These are phyloP conservation scores for Scutellaria galericulata DNA, from an alignment of 257 asterid species.

Conservation along the genomic window DNA sequence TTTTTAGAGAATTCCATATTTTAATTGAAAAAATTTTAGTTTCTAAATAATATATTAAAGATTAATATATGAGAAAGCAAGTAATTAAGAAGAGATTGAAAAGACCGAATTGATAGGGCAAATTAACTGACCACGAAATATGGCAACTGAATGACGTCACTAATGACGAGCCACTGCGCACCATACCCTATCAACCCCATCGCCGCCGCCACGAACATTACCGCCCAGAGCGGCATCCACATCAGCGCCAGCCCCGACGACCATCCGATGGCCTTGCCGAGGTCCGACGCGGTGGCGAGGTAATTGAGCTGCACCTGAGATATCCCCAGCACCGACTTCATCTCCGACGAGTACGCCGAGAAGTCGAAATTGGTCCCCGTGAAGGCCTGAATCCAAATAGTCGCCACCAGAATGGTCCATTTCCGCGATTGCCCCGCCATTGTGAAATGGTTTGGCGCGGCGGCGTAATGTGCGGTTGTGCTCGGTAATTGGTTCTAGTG, in stretches of 20 bases:
- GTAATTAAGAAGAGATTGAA: background rate
- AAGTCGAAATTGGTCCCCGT: constrained; percentile 90
- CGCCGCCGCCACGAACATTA: constrained; percentile 70
- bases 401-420: constrained; percentile 84
- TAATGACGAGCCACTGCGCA: constrained; percentile 77
- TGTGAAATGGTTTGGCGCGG: background rate
- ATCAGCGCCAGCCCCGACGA: constrained; percentile 83
- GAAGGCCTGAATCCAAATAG: constrained; percentile 90
- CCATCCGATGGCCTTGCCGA: constrained; percentile 90
- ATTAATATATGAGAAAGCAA: too few relatives aligned
- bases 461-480: constrained; percentile 2
- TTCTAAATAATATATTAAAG: too few relatives aligned
- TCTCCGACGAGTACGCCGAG: constrained; percentile 82
- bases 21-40: too few relatives aligned
- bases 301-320: constrained; percentile 89
- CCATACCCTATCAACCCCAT: constrained; percentile 91
- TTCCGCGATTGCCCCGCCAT: constrained; percentile 68
- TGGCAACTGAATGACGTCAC: constrained; percentile 56
- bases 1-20: too few relatives aligned
- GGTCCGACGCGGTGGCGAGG: constrained; percentile 90
- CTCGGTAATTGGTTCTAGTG: background rate
- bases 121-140: constrained; percentile 78
- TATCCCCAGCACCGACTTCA: constrained; percentile 69
- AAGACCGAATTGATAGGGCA: background rate
- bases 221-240: constrained; percentile 73